Percentiles rank a stretch among this genome's conserved stretches.
phyloP scores from a whole-genome alignment of 2,329 filamentous ascomycete genomes.

The Thielaviopsis populi region DNA sequence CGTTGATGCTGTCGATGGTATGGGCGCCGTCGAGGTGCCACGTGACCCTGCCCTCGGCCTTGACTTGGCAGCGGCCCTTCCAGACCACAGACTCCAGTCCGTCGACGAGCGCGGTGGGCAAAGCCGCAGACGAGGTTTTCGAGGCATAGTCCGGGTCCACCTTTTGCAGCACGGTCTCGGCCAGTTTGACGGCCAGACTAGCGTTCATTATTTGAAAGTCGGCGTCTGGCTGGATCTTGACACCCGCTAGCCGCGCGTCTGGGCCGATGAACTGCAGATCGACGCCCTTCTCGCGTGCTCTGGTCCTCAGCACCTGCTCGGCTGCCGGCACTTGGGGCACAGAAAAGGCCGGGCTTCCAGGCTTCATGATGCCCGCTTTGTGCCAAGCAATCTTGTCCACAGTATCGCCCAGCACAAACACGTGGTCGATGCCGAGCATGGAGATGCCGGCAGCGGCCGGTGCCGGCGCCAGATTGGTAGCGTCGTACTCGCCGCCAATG shows the following conservation, averaged over 20 bases:
- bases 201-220: slow-evolving; percentile 46
- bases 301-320: slow-evolving; percentile 30
- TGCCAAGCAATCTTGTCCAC: slow-evolving; percentile 57
- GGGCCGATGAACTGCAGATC: slow-evolving; percentile 31
- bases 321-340: slow-evolving; percentile 35
- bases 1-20: slow-evolving; percentile 74
- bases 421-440: slow-evolving; percentile 55
- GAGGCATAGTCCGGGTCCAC: slow-evolving; percentile 25
- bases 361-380: slow-evolving; percentile 57
- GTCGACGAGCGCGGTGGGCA: slow-evolving; percentile 50
- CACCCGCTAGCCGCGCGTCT: slow-evolving; percentile 31
- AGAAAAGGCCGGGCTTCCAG: slow-evolving; percentile 41
- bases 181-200: slow-evolving; percentile 36
- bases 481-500: slow-evolving; percentile 52
- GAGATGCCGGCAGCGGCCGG: slow-evolving; percentile 47
- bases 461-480: slow-evolving; percentile 48
- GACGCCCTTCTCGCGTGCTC: slow-evolving; percentile 40
- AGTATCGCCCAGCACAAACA: slow-evolving; percentile 45
- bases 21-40: slow-evolving; percentile 95
- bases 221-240: slow-evolving; percentile 37
- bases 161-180: slow-evolving; percentile 33
- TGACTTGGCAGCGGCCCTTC: slow-evolving; percentile 62
- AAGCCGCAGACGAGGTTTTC: slow-evolving; percentile 19
- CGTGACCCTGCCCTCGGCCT: slow-evolving; percentile 31
- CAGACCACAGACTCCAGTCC: slow-evolving; percentile 64